A percentile compares a stretch with the other conserved stretches of the same genome.
Conservation (phyloP, 2,329 filamentous ascomycete genomes). For the Rhynchosporium agropyri region DNA sequence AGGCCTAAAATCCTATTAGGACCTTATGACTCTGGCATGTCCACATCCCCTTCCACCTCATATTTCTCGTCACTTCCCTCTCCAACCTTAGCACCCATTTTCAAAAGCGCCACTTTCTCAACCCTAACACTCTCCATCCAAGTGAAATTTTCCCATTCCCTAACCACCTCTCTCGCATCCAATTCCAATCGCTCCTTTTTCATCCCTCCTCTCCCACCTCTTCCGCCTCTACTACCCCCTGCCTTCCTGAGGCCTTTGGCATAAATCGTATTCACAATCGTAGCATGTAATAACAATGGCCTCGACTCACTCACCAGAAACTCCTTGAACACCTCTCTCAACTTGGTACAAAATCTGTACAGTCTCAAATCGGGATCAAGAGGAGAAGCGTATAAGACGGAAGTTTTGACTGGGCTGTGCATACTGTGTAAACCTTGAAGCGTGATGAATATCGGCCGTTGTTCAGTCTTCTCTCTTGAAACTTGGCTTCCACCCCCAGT, state of each 20-base stretch:
- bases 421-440: constrained; percentile 63
- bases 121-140: constrained; percentile 73
- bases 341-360: constrained; percentile 57
- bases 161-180: constrained; percentile 59
- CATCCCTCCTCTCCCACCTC: constrained; percentile 38
- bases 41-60: constrained; percentile 36
- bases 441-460: constrained; percentile 44
- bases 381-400: constrained; percentile 68
- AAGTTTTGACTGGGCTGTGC: constrained; percentile 56
- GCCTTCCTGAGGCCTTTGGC: constrained; percentile 45
- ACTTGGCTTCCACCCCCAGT: background rate
- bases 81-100: constrained; percentile 76
- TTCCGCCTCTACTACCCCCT: constrained; percentile 39
- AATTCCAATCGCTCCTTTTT: constrained; percentile 44
- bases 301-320: constrained; percentile 61
- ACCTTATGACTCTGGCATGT: constrained; percentile 27
- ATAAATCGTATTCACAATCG: constrained; percentile 84
- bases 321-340: constrained; percentile 59
- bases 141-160: constrained; percentile 62
- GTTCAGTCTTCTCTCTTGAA: background rate
- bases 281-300: constrained; percentile 77
- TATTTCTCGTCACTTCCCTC: constrained; percentile 37
- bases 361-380: constrained; percentile 55
- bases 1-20: background rate
- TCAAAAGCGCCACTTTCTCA: constrained; percentile 76